A percentile compares a stretch with the other conserved stretches of the same genome.
phyloP scores from a whole-genome alignment of 768 basidiomycete genomes.

The Royoungia palumana region DNA sequence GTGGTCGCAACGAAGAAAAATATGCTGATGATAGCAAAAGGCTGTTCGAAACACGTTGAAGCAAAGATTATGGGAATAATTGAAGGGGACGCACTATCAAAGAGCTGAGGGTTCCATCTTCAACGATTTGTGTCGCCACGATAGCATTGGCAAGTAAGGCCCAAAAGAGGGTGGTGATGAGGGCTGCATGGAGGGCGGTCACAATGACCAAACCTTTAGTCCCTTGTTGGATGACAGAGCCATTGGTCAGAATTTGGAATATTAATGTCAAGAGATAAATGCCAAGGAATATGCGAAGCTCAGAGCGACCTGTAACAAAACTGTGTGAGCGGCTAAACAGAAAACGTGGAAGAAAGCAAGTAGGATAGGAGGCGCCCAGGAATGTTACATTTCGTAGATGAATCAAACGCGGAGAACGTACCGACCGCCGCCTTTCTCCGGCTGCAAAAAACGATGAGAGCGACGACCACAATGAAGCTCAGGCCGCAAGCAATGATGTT shows the following conservation, averaged over 20 bases:
- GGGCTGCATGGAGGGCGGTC: constrained; percentile 75
- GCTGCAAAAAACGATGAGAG: constrained; percentile 55
- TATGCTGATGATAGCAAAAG: constrained; percentile 53
- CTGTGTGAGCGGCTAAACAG: constrained; percentile 1
- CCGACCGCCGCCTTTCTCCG: constrained; percentile 88
- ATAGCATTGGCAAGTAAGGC: constrained; percentile 69
- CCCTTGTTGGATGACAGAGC: constrained; percentile 77
- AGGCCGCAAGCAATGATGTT: constrained; percentile 81
- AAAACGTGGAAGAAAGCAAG: neutral
- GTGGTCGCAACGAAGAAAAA: constrained; percentile 68
- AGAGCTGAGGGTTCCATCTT: constrained; percentile 79
- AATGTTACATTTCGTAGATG: neutral
- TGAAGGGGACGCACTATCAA: constrained; percentile 49
- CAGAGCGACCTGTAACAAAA: constrained; percentile 53
- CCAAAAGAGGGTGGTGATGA: constrained; percentile 80
- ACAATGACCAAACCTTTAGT: constrained; percentile 63
- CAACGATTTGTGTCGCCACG: constrained; percentile 86
- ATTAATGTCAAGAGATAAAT: constrained; percentile 71
- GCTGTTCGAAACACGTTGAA: constrained; percentile 38
- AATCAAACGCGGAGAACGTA: constrained; percentile 31
- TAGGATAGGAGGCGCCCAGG: neutral
- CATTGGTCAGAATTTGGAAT: constrained; percentile 79
- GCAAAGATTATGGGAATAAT: neutral
- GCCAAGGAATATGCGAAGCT: constrained; percentile 63
- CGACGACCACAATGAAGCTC: constrained; percentile 57